Percentiles rank a stretch among this genome's conserved stretches.
phyloP scores from a whole-genome alignment of 2,329 filamentous ascomycete species.

The Paraphaeosphaeria sporulosa region DNA sequence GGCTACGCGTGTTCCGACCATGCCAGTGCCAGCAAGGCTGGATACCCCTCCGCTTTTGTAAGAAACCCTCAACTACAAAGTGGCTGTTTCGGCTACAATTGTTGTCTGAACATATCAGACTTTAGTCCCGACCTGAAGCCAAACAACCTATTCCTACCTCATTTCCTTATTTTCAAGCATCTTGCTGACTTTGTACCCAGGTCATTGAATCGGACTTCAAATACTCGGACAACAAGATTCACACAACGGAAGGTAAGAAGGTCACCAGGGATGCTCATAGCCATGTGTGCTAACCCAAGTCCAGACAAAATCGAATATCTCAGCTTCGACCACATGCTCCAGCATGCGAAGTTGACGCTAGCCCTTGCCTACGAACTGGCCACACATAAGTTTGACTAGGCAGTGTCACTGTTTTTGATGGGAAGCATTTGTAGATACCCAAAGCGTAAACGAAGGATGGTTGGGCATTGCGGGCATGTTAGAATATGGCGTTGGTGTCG shows the following conservation, averaged over 20 bases:
- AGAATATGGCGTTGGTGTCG: background rate
- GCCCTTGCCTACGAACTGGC: conserved; percentile 85
- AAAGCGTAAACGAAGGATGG: background rate
- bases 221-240: conserved; percentile 70
- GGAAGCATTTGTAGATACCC: conserved; percentile 3
- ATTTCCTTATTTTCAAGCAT: no score
- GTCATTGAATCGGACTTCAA: conserved; percentile 78
- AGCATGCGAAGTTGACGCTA: conserved; percentile 86
- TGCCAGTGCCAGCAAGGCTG: conserved; percentile 75
- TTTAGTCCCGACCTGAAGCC: no score
- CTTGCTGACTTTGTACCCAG: no score
- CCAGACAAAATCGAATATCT: conserved; percentile 68
- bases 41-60: conserved; percentile 78
- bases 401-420: background rate
- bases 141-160: no score
- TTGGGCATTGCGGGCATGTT: background rate
- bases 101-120: no score
- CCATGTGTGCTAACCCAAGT: background rate
- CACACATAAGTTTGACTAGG: conserved; percentile 70
- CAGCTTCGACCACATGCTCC: conserved; percentile 88
- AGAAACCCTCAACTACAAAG: no score
- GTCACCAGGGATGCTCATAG: background rate
- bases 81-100: no score
- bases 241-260: conserved; percentile 67
- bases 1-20: conserved; percentile 85